Evolutionary conservation across 208 protist species (phyloP).

Genomic region (Crithidia expoeki): DNA sequence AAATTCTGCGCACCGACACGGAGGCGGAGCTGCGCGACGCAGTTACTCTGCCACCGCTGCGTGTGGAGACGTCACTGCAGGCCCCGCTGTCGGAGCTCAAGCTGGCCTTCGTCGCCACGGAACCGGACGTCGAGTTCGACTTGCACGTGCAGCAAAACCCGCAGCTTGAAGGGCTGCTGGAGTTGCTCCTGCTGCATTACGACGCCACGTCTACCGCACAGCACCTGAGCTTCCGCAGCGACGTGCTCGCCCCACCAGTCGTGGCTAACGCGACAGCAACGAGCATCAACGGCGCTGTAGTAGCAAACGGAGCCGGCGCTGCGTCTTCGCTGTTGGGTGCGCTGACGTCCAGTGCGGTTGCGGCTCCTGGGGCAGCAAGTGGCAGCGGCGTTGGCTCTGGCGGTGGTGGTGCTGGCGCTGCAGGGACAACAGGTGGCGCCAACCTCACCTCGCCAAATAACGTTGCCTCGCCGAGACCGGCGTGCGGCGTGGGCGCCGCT

Average conservation of each 20-base stretch:
- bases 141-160: conserved; percentile 57
- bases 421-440: not conserved
- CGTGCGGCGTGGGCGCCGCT: not conserved
- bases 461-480: not conserved
- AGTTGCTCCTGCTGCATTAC: conserved; percentile 79
- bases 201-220: conserved; percentile 60
- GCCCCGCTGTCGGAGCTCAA: conserved; percentile 70
- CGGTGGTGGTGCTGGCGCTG: not conserved
- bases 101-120: conserved; percentile 60
- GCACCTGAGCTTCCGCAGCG: conserved; percentile 59
- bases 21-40: conserved; percentile 55
- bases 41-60: conserved; percentile 62
- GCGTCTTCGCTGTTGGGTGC: not conserved
- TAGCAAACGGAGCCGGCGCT: not conserved
- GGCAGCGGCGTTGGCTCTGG: not conserved
- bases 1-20: conserved; percentile 53
- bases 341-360: not conserved
- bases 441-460: conserved; percentile 1
- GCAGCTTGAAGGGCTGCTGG: conserved; percentile 70
- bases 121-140: conserved; percentile 61
- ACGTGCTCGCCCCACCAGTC: conserved; percentile 6
- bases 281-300: not conserved
- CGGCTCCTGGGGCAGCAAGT: not conserved
- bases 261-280: conserved; percentile 1
- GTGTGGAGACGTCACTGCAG: conserved; percentile 42